phyloP scores from a whole-genome alignment of 257 asterid genomes.

The Solanum peruvianum region DNA sequence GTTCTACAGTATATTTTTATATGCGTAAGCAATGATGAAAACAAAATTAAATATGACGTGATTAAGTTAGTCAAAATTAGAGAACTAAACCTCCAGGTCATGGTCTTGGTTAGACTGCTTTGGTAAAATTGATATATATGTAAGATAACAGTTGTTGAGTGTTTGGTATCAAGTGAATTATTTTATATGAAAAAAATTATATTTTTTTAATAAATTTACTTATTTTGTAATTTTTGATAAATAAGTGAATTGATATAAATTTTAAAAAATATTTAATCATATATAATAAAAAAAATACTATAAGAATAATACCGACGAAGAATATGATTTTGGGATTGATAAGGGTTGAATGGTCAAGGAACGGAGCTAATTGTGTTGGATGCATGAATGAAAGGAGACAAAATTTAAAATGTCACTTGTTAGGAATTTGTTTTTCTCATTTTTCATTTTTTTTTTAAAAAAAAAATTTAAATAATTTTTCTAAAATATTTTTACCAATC shows the following conservation, averaged over 20 bases:
- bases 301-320: background rate
- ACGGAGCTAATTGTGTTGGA: background rate
- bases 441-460: background rate
- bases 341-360: background rate
- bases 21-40: conserved; percentile 15
- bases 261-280: background rate
- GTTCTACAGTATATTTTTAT: background rate
- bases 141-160: background rate
- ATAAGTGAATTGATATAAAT: background rate
- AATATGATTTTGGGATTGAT: background rate
- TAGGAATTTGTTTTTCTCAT: background rate
- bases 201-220: background rate
- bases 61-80: background rate
- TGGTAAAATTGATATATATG: background rate
- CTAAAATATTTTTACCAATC: background rate
- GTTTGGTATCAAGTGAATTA: background rate
- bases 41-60: background rate
- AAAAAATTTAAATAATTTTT: background rate
- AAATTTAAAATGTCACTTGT: background rate
- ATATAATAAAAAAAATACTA: background rate
- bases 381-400: background rate
- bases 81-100: background rate
- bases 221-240: background rate
- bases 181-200: background rate
- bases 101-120: background rate